Percentiles rank a stretch among this genome's conserved stretches.
Evolutionary conservation across 139 green algal genomes (phyloP).

Genomic region (Volvox africanus): DNA sequence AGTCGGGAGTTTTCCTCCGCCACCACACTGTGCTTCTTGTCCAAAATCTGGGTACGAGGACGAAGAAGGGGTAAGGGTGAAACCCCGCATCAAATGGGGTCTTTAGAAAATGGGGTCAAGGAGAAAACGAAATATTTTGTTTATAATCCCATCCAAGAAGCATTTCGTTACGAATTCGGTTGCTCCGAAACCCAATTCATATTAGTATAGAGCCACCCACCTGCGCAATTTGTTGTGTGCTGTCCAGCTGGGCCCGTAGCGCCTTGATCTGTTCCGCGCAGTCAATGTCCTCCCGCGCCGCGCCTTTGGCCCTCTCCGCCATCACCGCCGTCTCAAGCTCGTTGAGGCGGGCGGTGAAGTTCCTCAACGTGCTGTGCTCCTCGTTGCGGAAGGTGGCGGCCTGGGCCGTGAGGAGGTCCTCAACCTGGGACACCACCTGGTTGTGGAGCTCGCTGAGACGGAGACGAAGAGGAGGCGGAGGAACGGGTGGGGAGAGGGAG

Average conservation of each 20-base stretch:
- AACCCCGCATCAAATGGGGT: too few relatives aligned
- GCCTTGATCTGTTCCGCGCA: conserved; percentile 22
- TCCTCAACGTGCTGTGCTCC: conserved; percentile 43
- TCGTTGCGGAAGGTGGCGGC: conserved; percentile 47
- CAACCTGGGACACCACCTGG: conserved; percentile 52
- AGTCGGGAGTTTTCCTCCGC: conserved; percentile 53
- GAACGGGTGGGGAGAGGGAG: background rate
- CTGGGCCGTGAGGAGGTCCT: conserved; percentile 51
- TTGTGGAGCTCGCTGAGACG: conserved; percentile 47
- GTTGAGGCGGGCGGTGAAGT: conserved; percentile 46
- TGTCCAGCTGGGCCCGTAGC: conserved; percentile 50
- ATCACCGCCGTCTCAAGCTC: conserved; percentile 55
- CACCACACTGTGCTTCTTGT: conserved; percentile 55
- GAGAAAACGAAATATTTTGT: too few relatives aligned
- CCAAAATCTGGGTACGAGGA: conserved; percentile 24
- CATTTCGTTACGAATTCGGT: too few relatives aligned
- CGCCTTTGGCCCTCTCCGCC: background rate
- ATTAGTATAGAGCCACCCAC: background rate
- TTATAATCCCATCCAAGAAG: too few relatives aligned
- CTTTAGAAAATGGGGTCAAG: too few relatives aligned
- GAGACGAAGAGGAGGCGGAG: background rate
- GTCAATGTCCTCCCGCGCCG: conserved; percentile 17
- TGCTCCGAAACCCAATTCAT: too few relatives aligned
- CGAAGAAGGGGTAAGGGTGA: too few relatives aligned
- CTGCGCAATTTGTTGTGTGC: conserved; percentile 34